Conservation (phyloP, 2,329 filamentous ascomycete genomes). For the Trichoderma sp. region DNA sequence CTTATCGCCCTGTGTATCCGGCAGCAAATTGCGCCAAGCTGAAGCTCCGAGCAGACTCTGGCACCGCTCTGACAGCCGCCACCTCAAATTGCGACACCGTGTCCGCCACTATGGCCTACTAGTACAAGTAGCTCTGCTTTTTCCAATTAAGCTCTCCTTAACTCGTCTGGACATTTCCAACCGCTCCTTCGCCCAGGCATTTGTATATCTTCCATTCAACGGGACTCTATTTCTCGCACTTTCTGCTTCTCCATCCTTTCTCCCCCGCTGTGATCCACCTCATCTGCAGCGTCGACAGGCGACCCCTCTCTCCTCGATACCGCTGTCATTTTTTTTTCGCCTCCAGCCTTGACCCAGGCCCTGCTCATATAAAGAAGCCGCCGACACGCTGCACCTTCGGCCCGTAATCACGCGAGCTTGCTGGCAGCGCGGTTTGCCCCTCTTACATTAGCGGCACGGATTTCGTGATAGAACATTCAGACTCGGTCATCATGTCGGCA, state of each 20-base stretch:
- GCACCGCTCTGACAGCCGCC: constrained; percentile 1
- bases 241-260: neutral
- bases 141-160: constrained; percentile 28
- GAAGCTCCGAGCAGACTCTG: neutral
- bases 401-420: constrained; percentile 24
- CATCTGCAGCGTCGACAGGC: neutral
- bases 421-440: constrained; percentile 3
- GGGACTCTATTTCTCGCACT: neutral
- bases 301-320: constrained; percentile 11
- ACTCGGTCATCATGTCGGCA: constrained; percentile 42
- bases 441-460: constrained; percentile 22
- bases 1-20: neutral
- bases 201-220: constrained; percentile 11
- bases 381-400: constrained; percentile 2
- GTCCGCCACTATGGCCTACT: constrained; percentile 24
- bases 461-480: neutral
- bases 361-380: neutral
- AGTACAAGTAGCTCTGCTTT: constrained; percentile 8
- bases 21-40: neutral
- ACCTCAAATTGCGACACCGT: constrained; percentile 25
- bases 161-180: constrained; percentile 29
- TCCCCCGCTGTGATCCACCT: neutral
- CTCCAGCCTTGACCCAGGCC: neutral
- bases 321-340: neutral
- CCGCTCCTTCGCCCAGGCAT: constrained; percentile 36